Conservation (phyloP, 2,329 filamentous ascomycete genomes). For the Cladosporium cucumerinum region DNA sequence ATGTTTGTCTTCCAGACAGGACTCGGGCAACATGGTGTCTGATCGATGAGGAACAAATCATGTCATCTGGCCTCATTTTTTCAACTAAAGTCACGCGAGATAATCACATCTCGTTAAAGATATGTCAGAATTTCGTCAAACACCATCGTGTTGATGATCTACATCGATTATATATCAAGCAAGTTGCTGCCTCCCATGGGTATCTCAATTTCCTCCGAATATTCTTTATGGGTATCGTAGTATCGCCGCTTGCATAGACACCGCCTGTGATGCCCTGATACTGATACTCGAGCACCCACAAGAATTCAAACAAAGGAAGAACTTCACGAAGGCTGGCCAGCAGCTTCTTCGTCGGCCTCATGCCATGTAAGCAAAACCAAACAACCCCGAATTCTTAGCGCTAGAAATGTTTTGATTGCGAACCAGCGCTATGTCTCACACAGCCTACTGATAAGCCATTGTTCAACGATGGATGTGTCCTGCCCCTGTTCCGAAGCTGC, state of each 20-base stretch:
- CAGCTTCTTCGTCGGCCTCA: background rate
- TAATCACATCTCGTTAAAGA: background rate
- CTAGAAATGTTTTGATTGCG: background rate
- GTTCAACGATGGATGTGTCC: background rate
- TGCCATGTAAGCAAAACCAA: background rate
- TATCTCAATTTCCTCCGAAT: background rate
- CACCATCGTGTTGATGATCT: background rate
- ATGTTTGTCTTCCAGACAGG: too few relatives aligned
- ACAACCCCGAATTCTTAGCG: background rate
- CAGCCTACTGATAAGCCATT: background rate
- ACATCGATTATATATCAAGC: background rate
- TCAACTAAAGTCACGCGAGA: background rate
- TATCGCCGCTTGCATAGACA: background rate
- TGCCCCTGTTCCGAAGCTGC: constrained; percentile 1
- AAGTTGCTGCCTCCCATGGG: background rate
- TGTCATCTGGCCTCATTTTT: background rate
- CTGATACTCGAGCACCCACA: background rate
- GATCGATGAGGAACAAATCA: background rate
- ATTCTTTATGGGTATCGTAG: background rate
- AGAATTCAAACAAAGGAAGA: background rate
- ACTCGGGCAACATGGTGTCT: too few relatives aligned
- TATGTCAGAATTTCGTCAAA: background rate
- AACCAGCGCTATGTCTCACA: background rate
- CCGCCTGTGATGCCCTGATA: background rate
- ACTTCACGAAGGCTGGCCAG: background rate